Base-by-base conservation (phyloP, 768 basidiomycete species). In the Leccinellum albellum region DNA sequence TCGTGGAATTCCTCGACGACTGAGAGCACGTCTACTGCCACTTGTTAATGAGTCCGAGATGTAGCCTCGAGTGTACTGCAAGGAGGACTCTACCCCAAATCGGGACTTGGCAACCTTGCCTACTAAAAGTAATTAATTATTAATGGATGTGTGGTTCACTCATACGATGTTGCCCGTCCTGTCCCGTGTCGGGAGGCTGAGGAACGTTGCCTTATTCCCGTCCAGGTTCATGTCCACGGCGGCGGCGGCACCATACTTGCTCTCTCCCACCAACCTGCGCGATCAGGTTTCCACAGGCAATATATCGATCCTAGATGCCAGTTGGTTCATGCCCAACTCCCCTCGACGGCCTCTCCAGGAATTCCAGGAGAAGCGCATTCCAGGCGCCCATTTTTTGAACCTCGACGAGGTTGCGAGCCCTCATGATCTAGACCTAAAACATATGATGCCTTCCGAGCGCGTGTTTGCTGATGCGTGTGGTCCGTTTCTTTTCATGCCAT, bases 261-360 rank as follows among this genome's bases (percentile, higher is more conserved):
- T 88, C 51, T 78, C 80, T 3, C 86, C 88, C 0, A 61, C 72
- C 17, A 73, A 80, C 61, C 75, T 82, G 42, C 74, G 70, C 28
- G 74, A 77, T 45, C 70, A 73, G 28, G 59, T 69, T 10, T 66
- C 76, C 28, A 66, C 73, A 3, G 67, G 75, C 9, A 58, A 31
- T 52, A 61, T 58, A 57, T 73, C 48, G 71, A 71, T 88, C 61
- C 76, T 87, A 32, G 96, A 98, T 66, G 85, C 86, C 23, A 86
- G 84, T 50, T 98, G 95, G 96, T 88, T 91, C 71, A 97, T 98
- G 96, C 96, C 95, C 51, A 89, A 86, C 70, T 82, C 87, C 32
- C 77, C 85, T 2, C 83, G 94, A 54, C 84, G 83, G 51, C 79
- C 89, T 2, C 70, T 71, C n/a, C 71, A 82, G 29, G 94, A 96